Evolutionary conservation across 441 rosid species (phyloP).

Genomic region (Eruca vesicaria): DNA sequence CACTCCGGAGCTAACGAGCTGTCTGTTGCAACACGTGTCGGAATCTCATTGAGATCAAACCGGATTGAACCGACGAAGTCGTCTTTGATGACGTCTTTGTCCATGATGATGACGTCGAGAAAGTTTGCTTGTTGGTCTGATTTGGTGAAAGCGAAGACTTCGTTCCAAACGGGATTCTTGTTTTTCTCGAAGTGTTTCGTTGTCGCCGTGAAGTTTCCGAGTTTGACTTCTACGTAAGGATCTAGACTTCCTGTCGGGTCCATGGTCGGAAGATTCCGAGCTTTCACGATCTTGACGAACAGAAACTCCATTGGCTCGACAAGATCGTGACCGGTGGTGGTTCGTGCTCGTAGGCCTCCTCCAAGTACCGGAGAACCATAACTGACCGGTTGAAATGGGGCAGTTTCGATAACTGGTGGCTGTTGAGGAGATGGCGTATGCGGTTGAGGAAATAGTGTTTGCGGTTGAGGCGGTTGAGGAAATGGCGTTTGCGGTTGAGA

Average conservation of each 20-base stretch:
- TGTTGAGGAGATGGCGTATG: conserved; percentile 14
- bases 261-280: conserved; percentile 72
- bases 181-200: conserved; percentile 74
- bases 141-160: conserved; percentile 84
- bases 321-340: conserved; percentile 62
- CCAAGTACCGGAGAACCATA: conserved; percentile 56
- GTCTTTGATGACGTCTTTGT: conserved; percentile 72
- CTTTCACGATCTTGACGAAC: conserved; percentile 77
- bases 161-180: conserved; percentile 82
- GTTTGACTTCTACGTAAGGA: conserved; percentile 74
- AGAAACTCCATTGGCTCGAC: conserved; percentile 91
- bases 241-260: conserved; percentile 85
- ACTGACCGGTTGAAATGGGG: conserved; percentile 37
- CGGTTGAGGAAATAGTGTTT: not conserved
- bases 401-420: conserved; percentile 18
- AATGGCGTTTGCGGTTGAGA: not conserved
- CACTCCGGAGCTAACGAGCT: conserved; percentile 95
- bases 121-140: conserved; percentile 61
- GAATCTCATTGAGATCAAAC: conserved; percentile 72
- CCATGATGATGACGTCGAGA: conserved; percentile 74
- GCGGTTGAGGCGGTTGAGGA: not conserved
- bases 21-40: conserved; percentile 75
- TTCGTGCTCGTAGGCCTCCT: conserved; percentile 63
- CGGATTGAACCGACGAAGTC: conserved; percentile 69
- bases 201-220: conserved; percentile 77